Evolutionary conservation across 192 early-diverging fungal genomes (phyloP).

Genomic region (Backusella mclennaniae): DNA sequence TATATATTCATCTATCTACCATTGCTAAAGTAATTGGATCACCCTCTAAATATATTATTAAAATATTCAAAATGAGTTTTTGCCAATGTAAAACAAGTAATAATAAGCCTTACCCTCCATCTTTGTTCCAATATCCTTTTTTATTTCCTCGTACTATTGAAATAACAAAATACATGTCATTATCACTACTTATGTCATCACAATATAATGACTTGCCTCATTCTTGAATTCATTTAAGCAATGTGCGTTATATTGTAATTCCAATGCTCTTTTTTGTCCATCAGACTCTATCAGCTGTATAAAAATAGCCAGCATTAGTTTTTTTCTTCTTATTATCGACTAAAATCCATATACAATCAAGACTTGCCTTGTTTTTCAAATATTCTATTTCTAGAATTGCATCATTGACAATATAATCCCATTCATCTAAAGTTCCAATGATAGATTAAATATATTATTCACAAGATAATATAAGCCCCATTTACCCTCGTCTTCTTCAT

Average conservation of each 20-base stretch:
- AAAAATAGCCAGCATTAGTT: not conserved
- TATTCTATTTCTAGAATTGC: not conserved
- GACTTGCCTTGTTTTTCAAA: not conserved
- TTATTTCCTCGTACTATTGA: not conserved
- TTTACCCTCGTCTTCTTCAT: not conserved
- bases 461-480: not conserved
- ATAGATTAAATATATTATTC: not conserved
- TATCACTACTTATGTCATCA: not conserved
- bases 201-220: not conserved
- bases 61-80: not conserved
- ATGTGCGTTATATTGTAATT: not conserved
- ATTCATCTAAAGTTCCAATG: not conserved
- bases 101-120: not conserved
- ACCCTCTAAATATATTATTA: not conserved
- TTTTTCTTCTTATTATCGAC: too few relatives aligned
- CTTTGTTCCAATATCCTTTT: not conserved
- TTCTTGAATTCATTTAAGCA: not conserved
- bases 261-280: not conserved
- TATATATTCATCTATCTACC: not conserved
- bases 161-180: not conserved
- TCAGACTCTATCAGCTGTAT: not conserved
- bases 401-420: conserved; percentile 2
- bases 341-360: not conserved
- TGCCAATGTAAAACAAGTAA: not conserved
- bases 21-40: not conserved